These are phyloP conservation scores for Linnemannia zychae DNA, from an alignment of 192 early-diverging fungal genomes.

Conservation along the genomic window DNA sequence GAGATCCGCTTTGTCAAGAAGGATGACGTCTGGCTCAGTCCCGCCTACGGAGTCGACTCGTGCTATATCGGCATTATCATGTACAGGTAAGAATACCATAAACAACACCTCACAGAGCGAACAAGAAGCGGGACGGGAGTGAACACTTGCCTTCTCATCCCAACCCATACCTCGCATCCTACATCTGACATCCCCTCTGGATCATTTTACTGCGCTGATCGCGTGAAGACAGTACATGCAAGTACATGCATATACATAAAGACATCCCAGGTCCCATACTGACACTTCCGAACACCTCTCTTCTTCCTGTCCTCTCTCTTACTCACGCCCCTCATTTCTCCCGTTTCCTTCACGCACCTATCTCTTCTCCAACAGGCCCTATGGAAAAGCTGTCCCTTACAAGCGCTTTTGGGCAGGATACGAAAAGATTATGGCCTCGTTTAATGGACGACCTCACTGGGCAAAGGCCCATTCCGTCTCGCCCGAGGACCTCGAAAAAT, in stretches of 20 bases:
- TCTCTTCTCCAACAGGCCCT: conserved; percentile 63
- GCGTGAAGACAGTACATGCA: not conserved
- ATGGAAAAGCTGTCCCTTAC: conserved; percentile 74
- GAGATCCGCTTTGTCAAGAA: conserved; percentile 78
- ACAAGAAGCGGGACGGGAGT: not conserved
- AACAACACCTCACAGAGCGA: not conserved
- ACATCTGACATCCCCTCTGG: not conserved
- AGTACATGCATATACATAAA: not conserved
- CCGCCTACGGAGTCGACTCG: conserved; percentile 70
- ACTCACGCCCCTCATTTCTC: not conserved
- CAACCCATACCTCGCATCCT: not conserved
- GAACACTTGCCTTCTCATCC: not conserved
- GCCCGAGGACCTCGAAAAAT: conserved; percentile 59
- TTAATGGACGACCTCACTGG: conserved; percentile 81
- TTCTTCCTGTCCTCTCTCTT: not conserved
- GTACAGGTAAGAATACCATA: conserved; percentile 64
- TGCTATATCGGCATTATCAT: conserved; percentile 87
- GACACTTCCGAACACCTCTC: not conserved
- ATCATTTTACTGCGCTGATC: not conserved
- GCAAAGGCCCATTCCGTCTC: conserved; percentile 75
- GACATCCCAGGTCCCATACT: not conserved
- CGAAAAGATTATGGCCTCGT: conserved; percentile 78
- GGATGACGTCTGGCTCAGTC: conserved; percentile 81
- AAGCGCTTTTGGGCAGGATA: conserved; percentile 78
- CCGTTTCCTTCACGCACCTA: conserved; percentile 4